Base-by-base conservation (phyloP, 2,329 filamentous ascomycete species). In the Exophiala phaeomuriformis region DNA sequence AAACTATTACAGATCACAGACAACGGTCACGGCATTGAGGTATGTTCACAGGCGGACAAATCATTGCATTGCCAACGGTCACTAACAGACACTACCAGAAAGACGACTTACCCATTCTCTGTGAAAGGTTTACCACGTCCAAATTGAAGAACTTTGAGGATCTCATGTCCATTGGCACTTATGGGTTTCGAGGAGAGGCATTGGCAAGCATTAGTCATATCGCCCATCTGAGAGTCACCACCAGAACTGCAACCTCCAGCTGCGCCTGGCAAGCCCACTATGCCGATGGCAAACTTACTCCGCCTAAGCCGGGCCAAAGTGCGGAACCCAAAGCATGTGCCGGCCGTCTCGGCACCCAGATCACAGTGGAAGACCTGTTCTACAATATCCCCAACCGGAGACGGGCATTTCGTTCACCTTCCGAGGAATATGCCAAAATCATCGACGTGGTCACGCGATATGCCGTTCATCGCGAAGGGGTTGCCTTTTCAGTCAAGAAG, bases 151-250 rank as follows among this genome's bases (percentile, higher is more conserved):
- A 82, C 3, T 98, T 98, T 62, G 91, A 97, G 68, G 93, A 98
- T 68, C 76, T 98, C 45, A 82, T 82, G 39, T 87, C 84, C 3
- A 97, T 98, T 60, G 85, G 84, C 47, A 97, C 93, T 1, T 98
- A 98, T 69, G 93, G 93, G n/a, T 98, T 98, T 66, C 86, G 93
- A 49, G 93, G 93, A 51, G 93, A 98, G 71, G 93, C 93, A 2
- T 74, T 98, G 51, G 93, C 93, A 9, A 97, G 93, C 71, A 98
- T 98, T 68, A 97, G 91, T 66, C 93, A 98, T 68, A 96, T 98
- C 64, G 91, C 94, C 33, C 94, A 98, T 73, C 77, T 98, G 27
- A 89, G 85, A 3, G 89, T 98, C 41, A 97, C 91, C 1, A 98
- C 94, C 5, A 94, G 90, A 68, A 97, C 90, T 1, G 85, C 86